Evolutionary conservation across 441 rosid genomes (phyloP).

Genomic region (Capsella rubella): DNA sequence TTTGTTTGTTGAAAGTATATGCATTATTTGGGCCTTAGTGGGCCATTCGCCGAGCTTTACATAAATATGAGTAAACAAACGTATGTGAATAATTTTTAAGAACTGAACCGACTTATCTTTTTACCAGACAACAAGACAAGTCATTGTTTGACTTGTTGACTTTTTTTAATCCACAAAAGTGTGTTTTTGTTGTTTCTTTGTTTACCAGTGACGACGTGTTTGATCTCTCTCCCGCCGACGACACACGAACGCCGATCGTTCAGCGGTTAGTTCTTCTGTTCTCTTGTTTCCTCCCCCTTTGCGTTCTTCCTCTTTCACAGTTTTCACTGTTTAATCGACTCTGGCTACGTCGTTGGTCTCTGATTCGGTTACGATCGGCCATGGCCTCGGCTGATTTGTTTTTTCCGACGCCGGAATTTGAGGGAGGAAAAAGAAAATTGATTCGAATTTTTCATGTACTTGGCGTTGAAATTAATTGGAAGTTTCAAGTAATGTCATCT

Average conservation of each 20-base stretch:
- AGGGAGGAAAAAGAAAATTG: background rate
- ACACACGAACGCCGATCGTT: constrained; percentile 17
- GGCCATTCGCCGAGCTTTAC: background rate
- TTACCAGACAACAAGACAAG: background rate
- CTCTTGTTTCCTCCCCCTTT: background rate
- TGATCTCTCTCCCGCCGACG: constrained; percentile 33
- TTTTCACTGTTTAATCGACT: background rate
- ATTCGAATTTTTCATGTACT: background rate
- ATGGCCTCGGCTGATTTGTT: background rate
- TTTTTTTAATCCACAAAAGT: background rate
- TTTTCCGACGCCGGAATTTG: background rate
- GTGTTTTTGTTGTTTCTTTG: background rate
- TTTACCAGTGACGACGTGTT: constrained; percentile 35
- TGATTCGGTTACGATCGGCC: constrained; percentile 9
- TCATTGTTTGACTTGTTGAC: constrained; percentile 37
- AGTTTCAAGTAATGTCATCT: background rate
- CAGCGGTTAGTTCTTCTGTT: constrained; percentile 6
- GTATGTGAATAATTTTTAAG: background rate
- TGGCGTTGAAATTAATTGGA: background rate
- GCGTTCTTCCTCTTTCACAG: background rate
- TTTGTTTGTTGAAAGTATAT: background rate
- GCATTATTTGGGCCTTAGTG: background rate
- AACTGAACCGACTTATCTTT: background rate
- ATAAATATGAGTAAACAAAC: background rate
- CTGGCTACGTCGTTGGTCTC: background rate